Conservation (phyloP, 2,329 filamentous ascomycete species). For the Scedosporium aurantiacum region DNA sequence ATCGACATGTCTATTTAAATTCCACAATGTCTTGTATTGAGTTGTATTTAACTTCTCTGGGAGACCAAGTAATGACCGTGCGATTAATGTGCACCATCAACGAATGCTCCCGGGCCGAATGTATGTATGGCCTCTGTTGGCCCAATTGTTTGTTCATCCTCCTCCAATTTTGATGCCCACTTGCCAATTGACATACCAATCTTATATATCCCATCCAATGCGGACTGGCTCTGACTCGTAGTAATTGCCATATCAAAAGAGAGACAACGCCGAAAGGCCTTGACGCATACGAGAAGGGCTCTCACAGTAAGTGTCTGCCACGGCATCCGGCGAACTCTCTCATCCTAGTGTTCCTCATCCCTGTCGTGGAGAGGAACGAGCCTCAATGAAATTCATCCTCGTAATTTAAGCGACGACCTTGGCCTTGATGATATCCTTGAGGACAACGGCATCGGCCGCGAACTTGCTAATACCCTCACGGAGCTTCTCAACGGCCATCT, state of each 20-base stretch:
- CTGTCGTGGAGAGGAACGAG: neutral
- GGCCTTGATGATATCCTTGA: slow-evolving; percentile 82
- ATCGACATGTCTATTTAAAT: no score
- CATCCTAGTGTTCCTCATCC: neutral
- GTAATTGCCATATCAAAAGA: no score
- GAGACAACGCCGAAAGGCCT: no score
- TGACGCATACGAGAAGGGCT: no score
- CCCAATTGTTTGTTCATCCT: neutral
- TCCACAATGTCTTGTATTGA: no score
- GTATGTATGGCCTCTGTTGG: neutral
- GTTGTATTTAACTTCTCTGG: no score
- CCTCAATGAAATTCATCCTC: neutral
- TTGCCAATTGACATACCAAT: neutral
- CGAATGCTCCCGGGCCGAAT: neutral
- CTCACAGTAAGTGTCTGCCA: no score
- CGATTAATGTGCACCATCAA: neutral
- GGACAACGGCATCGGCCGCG: slow-evolving; percentile 83
- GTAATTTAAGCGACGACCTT: slow-evolving; percentile 54
- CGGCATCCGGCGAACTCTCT: neutral
- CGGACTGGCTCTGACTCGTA: neutral
- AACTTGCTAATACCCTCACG: slow-evolving; percentile 99
- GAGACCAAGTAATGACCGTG: no score
- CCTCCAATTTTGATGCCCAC: neutral
- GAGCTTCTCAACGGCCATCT: slow-evolving; percentile 99
- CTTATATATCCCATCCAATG: neutral